Percentiles rank a stretch among this genome's conserved stretches.
Conservation (phyloP, 148 eudicot genomes). For the Cornus florida region DNA sequence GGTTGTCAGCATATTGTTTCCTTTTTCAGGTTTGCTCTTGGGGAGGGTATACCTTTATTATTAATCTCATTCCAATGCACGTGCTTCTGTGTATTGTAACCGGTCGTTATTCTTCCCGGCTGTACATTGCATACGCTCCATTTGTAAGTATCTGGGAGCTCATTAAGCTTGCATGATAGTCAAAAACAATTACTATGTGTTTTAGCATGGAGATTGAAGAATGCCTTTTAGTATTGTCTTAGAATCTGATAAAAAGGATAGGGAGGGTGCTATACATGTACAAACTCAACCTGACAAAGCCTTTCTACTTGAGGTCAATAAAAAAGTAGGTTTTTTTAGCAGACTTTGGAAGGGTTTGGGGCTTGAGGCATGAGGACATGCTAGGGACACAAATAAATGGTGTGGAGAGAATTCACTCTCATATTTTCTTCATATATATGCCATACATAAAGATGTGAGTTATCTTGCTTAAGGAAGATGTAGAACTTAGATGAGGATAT, state of each 20-base stretch:
- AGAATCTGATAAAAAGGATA: not conserved
- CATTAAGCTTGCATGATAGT: not conserved
- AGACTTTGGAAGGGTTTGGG: not conserved
- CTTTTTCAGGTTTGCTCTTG: conserved; percentile 86
- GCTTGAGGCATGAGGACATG: not conserved
- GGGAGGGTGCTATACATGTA: too few relatives aligned
- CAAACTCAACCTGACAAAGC: not conserved
- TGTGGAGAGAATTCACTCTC: not conserved
- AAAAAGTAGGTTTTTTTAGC: not conserved
- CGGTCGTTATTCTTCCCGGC: conserved; percentile 89
- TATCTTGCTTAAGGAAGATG: too few relatives aligned
- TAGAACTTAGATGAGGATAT: not conserved
- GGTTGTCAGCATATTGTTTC: conserved; percentile 5
- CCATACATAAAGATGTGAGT: not conserved
- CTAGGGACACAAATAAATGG: not conserved
- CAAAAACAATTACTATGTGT: not conserved
- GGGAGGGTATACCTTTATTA: conserved; percentile 99
- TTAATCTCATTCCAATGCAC: conserved; percentile 96
- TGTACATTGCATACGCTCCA: conserved; percentile 95
- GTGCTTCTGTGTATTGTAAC: conserved; percentile 92
- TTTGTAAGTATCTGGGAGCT: conserved; percentile 53
- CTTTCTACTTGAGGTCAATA: not conserved
- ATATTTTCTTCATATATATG: not conserved
- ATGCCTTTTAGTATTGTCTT: not conserved
- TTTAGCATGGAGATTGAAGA: conserved; percentile 1